Evolutionary conservation across 495 filamentous ascomycete genomes (phyloP).

Genomic region (Cercophora scortea): DNA sequence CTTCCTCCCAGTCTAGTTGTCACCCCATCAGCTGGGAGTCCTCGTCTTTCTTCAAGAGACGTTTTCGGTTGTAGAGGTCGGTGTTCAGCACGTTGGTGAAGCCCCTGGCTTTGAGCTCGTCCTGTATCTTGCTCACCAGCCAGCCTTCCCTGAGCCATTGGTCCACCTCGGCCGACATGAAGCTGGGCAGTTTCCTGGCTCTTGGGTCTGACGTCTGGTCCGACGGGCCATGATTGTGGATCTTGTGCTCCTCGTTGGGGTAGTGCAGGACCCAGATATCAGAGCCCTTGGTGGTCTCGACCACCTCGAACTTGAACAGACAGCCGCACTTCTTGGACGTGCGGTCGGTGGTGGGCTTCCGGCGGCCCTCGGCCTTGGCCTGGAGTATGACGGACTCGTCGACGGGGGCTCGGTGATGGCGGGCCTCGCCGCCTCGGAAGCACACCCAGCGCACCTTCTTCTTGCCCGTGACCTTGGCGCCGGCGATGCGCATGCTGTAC

Average conservation of each 20-base stretch:
- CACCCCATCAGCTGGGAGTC: slow-evolving; percentile 6
- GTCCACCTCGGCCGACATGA: slow-evolving; percentile 23
- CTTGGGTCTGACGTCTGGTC: slow-evolving; percentile 25
- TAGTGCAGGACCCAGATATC: slow-evolving; percentile 30
- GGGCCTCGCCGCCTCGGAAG: slow-evolving; percentile 28
- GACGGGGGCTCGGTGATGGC: slow-evolving; percentile 24
- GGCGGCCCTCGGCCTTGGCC: slow-evolving; percentile 23
- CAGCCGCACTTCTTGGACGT: slow-evolving; percentile 30
- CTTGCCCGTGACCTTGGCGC: slow-evolving; percentile 27
- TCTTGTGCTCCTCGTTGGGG: slow-evolving; percentile 28
- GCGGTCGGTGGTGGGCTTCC: slow-evolving; percentile 30
- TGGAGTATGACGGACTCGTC: slow-evolving; percentile 17
- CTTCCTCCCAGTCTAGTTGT: not conserved
- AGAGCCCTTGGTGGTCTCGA: slow-evolving; percentile 23
- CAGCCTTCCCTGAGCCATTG: slow-evolving; percentile 25
- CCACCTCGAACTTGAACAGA: slow-evolving; percentile 28
- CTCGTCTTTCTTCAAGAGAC: slow-evolving; percentile 22
- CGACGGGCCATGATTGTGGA: slow-evolving; percentile 27
- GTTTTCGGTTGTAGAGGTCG: slow-evolving; percentile 29
- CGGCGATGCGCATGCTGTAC: slow-evolving; percentile 34
- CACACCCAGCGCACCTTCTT: slow-evolving; percentile 31
- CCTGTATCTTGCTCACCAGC: slow-evolving; percentile 28
- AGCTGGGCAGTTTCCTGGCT: slow-evolving; percentile 23
- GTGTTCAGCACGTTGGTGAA: slow-evolving; percentile 29
- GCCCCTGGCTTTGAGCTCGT: slow-evolving; percentile 24